These are phyloP conservation scores for Dunaliella primolecta DNA, from an alignment of 139 green algal genomes.

Conservation along the genomic window DNA sequence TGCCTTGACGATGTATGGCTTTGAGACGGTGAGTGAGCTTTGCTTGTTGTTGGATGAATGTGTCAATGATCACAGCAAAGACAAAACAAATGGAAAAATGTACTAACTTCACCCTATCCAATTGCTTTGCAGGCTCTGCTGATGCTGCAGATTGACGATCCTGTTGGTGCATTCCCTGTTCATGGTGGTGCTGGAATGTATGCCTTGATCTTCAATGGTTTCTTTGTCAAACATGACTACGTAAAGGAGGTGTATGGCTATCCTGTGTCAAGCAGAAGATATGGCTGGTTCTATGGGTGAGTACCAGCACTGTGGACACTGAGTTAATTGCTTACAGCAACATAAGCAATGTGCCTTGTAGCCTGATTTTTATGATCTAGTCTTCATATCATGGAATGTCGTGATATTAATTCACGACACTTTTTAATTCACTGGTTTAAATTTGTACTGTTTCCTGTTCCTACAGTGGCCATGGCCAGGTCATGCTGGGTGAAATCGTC, in stretches of 20 bases:
- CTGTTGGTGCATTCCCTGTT: slow-evolving; percentile 51
- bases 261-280: neutral
- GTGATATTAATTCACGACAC: too few relatives aligned
- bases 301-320: too few relatives aligned
- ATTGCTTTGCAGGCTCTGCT: slow-evolving; percentile 10
- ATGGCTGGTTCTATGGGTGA: slow-evolving; percentile 40
- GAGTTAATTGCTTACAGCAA: too few relatives aligned
- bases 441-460: too few relatives aligned
- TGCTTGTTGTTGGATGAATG: too few relatives aligned
- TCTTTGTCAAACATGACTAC: slow-evolving; percentile 30
- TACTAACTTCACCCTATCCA: too few relatives aligned
- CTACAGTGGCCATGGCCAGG: slow-evolving; percentile 40
- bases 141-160: slow-evolving; percentile 54
- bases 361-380: too few relatives aligned
- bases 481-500: slow-evolving; percentile 46
- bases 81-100: too few relatives aligned
- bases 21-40: slow-evolving; percentile 13
- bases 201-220: slow-evolving; percentile 27
- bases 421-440: too few relatives aligned
- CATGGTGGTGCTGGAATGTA: slow-evolving; percentile 51
- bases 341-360: too few relatives aligned
- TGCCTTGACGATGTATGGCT: slow-evolving; percentile 28
- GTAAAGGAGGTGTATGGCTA: slow-evolving; percentile 45
- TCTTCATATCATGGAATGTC: too few relatives aligned
- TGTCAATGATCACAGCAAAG: too few relatives aligned